phyloP scores from a whole-genome alignment of 129 eudicot genomes.

The Centrapalus pauciflorus region DNA sequence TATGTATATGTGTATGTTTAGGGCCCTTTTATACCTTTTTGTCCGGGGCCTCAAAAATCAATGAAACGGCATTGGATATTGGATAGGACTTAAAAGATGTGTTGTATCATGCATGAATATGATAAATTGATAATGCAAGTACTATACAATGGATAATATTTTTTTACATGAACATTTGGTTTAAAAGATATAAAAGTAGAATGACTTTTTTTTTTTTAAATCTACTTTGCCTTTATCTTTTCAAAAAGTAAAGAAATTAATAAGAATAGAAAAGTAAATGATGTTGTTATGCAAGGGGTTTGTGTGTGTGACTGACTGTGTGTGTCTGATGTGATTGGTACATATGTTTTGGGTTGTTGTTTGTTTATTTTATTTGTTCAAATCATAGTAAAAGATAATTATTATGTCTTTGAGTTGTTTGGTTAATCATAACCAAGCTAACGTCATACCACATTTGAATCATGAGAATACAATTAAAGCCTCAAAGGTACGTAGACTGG shows the following conservation, averaged over 20 bases:
- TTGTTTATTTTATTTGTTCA: not conserved
- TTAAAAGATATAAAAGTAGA: not conserved
- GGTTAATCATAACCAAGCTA: not conserved
- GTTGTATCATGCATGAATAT: too few relatives aligned
- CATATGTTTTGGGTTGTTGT: conserved; percentile 8
- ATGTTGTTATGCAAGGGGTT: conserved; percentile 6
- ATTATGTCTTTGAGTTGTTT: not conserved
- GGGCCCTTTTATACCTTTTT: too few relatives aligned
- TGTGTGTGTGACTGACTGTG: too few relatives aligned
- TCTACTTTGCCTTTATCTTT: conserved; percentile 11
- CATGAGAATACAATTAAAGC: too few relatives aligned
- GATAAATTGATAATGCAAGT: too few relatives aligned
- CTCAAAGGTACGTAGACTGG: not conserved
- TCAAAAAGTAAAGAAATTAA: conserved; percentile 1
- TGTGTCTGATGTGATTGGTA: conserved; percentile 4
- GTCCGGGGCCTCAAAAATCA: too few relatives aligned
- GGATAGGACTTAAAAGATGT: too few relatives aligned
- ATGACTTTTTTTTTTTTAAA: not conserved
- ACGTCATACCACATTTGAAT: not conserved
- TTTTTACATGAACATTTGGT: too few relatives aligned
- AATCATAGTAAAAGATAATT: not conserved
- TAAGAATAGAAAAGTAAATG: not conserved
- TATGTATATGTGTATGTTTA: too few relatives aligned
- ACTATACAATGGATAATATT: too few relatives aligned
- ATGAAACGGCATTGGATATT: too few relatives aligned